A percentile compares a stretch with the other conserved stretches of the same genome.
phyloP scores from a whole-genome alignment of 306 rosid species.

The Cicer yamashitae region DNA sequence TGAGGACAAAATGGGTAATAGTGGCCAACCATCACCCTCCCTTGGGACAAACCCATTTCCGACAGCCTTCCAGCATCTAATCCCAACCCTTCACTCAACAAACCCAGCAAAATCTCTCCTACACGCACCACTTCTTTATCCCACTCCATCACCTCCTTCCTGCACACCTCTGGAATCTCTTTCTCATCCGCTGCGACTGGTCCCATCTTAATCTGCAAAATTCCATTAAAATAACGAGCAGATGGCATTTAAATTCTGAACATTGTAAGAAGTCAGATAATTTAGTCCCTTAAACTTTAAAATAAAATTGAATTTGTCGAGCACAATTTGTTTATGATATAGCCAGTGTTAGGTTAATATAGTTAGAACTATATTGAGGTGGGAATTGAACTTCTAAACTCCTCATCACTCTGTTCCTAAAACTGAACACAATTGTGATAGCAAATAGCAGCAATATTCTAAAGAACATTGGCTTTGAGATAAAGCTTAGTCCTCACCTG shows the following conservation, averaged over 20 bases:
- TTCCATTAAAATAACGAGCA: background rate
- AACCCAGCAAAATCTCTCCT: constrained; percentile 47
- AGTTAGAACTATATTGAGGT: too few species aligned
- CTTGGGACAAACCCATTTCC: constrained; percentile 41
- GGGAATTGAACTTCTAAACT: too few species aligned
- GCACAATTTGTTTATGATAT: background rate
- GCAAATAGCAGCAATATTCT: too few species aligned
- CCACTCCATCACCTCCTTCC: constrained; percentile 60
- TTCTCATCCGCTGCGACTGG: constrained; percentile 40
- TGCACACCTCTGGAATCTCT: constrained; percentile 63
- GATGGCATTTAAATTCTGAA: background rate
- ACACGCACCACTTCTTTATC: constrained; percentile 55
- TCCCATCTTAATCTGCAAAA: constrained; percentile 49
- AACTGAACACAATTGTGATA: background rate
- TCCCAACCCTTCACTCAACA: constrained; percentile 61
- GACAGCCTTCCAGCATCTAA: constrained; percentile 44
- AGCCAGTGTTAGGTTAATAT: too few species aligned
- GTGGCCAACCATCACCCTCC: constrained; percentile 53
- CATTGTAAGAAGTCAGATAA: background rate
- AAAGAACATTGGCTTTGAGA: too few species aligned
- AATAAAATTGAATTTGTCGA: background rate
- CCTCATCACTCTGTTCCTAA: background rate
- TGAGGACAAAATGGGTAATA: constrained; percentile 66
- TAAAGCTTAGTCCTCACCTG: background rate
- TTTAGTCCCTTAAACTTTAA: background rate